Evolutionary conservation across 495 filamentous ascomycete species (phyloP).

Genomic region (Astrothelium macrocarpum): DNA sequence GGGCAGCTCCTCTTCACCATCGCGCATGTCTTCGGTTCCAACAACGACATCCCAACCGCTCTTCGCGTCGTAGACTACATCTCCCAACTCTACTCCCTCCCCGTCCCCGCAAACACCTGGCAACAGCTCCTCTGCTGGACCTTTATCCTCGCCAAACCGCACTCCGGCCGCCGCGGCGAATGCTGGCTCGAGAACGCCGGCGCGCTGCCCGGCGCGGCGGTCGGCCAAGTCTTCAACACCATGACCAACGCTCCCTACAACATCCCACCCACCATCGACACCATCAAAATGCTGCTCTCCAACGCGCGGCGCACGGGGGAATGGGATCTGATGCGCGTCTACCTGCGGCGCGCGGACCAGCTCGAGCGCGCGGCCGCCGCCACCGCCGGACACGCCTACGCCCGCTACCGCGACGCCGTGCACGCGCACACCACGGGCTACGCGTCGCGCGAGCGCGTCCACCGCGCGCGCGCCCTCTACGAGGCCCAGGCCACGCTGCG

Average conservation of each 20-base stretch:
- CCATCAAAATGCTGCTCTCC: slow-evolving; percentile 42
- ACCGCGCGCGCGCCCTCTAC: slow-evolving; percentile 6
- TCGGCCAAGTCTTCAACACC: slow-evolving; percentile 41
- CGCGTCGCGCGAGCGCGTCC: background rate
- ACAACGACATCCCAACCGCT: slow-evolving; percentile 45
- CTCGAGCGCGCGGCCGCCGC: background rate
- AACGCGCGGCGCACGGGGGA: slow-evolving; percentile 2
- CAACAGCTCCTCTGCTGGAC: slow-evolving; percentile 49
- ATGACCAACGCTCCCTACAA: slow-evolving; percentile 51
- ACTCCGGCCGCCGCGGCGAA: slow-evolving; percentile 16
- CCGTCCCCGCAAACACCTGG: slow-evolving; percentile 45
- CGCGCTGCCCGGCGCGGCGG: slow-evolving; percentile 34
- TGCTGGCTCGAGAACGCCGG: slow-evolving; percentile 20
- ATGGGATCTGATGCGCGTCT: slow-evolving; percentile 5
- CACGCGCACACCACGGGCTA: background rate
- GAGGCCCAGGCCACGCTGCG: slow-evolving; percentile 4
- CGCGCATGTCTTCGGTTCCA: slow-evolving; percentile 49
- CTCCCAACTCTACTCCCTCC: slow-evolving; percentile 44
- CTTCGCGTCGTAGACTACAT: slow-evolving; percentile 47
- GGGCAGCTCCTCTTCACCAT: slow-evolving; percentile 45
- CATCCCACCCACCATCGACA: slow-evolving; percentile 42
- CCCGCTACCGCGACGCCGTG: background rate
- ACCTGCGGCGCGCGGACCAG: background rate
- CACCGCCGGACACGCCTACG: background rate
- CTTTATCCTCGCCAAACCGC: slow-evolving; percentile 39